Conservation (phyloP, 2,329 filamentous ascomycete species). For the Orbilia javanica region DNA sequence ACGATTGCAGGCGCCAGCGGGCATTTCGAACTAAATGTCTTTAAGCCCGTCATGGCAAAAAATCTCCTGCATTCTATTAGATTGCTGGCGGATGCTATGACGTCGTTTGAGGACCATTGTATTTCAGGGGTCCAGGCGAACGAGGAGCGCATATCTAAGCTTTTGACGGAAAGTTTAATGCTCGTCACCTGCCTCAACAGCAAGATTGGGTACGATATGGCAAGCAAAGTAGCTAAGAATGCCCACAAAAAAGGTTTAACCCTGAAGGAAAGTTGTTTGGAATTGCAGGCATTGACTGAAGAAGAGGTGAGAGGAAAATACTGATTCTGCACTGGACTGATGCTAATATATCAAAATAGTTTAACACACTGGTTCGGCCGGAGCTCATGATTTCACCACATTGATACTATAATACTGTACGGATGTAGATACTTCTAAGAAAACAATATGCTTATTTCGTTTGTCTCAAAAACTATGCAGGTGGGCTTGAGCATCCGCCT, state of each 20-base stretch:
- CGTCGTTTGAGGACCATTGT: conserved; percentile 93
- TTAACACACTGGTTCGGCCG: conserved; percentile 87
- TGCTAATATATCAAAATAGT: conserved; percentile 65
- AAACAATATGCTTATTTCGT: background rate
- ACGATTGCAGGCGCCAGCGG: conserved; percentile 97
- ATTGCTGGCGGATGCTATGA: conserved; percentile 91
- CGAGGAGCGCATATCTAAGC: conserved; percentile 87
- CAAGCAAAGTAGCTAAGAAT: conserved; percentile 96
- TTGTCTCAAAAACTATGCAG: too few species aligned
- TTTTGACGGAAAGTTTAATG: conserved; percentile 98
- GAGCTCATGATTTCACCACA: conserved; percentile 94
- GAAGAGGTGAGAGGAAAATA: conserved; percentile 70
- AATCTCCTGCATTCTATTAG: conserved; percentile 94
- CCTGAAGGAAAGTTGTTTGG: conserved; percentile 91
- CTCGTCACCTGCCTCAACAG: conserved; percentile 97
- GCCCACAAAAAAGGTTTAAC: conserved; percentile 98
- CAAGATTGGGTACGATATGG: conserved; percentile 97
- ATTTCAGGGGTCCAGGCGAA: conserved; percentile 90
- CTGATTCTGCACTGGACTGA: background rate
- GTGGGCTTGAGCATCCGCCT: too few species aligned
- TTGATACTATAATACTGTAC: conserved; percentile 4
- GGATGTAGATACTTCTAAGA: background rate
- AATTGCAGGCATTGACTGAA: conserved; percentile 87
- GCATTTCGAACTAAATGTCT: conserved; percentile 98
- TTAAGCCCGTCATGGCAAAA: conserved; percentile 95